Evolutionary conservation across 2,329 filamentous ascomycete genomes (phyloP), one percentile per base, ranked within the genome.

Genomic region (Fusarium robinianum): DNA sequence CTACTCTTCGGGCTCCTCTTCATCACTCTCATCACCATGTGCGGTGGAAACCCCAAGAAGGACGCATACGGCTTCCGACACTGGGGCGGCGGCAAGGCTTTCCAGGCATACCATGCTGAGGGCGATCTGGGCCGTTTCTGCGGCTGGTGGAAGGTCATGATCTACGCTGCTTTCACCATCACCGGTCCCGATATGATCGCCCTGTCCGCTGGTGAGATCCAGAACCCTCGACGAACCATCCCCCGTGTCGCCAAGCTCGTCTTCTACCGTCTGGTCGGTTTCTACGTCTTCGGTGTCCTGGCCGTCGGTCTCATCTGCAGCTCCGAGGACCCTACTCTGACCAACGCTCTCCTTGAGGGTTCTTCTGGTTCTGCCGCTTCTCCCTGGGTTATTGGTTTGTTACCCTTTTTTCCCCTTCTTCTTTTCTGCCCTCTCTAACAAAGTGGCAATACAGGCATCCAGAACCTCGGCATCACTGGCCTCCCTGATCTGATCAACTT

Each of bases 191-290:
- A 87, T 57, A 85, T 85, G 66, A 80, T 87, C 50, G 70, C 74
- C 18, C 76, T 81, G 34, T 69, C 73, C 2, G 67, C 71, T 2
- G 73, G 72, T 30, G 84, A 88, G 66, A 78, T 83, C 12, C 76
- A 83, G 57, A 84, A 86, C 61, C 84, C 84, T 3, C 77, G 84
- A 27, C 66, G 69, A 16, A 78, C 81, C 19, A 80, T 90, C 66
- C 85, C 85, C 1, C 78, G 77, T 45, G 85, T 86, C 2, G 88
- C 80, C 69, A 88, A 87, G 53, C 81, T 82, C 31, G 83, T 88
- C 22, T 88, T 89, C 67, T 88, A 85, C 65, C 83, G 87, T 34
- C 72, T 90, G 21, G 84, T 83, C 1, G 68, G 77, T 2, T 88
- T 90, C 68, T 89, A 88, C 67, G 76, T 88, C n/a, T 72, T 89